These are phyloP conservation scores for Hypoxylon cercidicola DNA, from an alignment of 495 filamentous ascomycete species.

Conservation along the genomic window DNA sequence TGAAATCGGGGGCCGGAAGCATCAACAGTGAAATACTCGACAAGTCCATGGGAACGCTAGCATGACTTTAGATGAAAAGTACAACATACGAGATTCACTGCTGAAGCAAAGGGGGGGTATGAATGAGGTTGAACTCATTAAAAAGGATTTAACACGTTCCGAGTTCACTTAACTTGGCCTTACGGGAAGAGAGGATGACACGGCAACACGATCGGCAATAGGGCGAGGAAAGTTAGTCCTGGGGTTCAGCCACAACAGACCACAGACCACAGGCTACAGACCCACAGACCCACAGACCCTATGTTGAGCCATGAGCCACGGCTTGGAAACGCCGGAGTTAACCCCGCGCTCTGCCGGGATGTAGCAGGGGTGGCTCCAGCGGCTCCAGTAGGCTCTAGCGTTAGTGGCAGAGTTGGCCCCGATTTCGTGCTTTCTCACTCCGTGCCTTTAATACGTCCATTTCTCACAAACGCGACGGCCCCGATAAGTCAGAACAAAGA, in stretches of 20 bases:
- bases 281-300: too few species aligned
- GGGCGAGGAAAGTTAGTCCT: conserved; percentile 40
- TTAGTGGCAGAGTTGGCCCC: conserved; percentile 2
- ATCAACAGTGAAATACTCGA: conserved; percentile 23
- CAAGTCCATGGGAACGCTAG: neutral
- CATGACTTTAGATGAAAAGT: conserved; percentile 5
- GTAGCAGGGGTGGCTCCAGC: too few species aligned
- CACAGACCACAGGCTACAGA: neutral
- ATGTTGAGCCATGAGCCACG: neutral
- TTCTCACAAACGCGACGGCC: conserved; percentile 17
- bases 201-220: conserved; percentile 45
- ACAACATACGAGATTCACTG: conserved; percentile 25
- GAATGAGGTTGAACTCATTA: conserved; percentile 32
- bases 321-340: conserved; percentile 17
- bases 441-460: conserved; percentile 17
- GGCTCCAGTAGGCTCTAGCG: too few species aligned
- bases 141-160: conserved; percentile 3
- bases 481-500: conserved; percentile 1
- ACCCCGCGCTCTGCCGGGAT: conserved; percentile 17
- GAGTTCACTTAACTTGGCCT: neutral
- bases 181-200: conserved; percentile 21
- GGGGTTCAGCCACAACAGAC: conserved; percentile 5
- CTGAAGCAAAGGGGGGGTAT: conserved; percentile 9
- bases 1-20: neutral
- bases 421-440: conserved; percentile 19